These are phyloP conservation scores for Puccinellia tenuiflora DNA, from an alignment of 176 grass and related monocot species.

Conservation along the genomic window DNA sequence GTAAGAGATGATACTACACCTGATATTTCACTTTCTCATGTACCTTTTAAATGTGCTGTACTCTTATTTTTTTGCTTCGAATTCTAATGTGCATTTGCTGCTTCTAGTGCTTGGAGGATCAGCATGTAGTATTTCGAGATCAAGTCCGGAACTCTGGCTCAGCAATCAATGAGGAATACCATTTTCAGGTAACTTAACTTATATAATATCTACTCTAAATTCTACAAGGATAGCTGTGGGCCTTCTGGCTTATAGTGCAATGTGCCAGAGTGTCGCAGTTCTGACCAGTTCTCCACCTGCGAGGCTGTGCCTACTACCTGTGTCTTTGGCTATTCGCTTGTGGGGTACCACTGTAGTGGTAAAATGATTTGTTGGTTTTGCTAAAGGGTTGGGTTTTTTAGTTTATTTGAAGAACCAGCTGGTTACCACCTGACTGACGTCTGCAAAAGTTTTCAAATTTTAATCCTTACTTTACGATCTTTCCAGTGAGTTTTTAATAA, in stretches of 20 bases:
- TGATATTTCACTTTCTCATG: constrained; percentile 30
- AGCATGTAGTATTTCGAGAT: constrained; percentile 50
- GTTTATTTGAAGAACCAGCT: background rate
- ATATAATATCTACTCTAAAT: background rate
- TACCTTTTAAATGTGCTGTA: background rate
- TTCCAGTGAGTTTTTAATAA: background rate
- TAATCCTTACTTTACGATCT: constrained; percentile 1
- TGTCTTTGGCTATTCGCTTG: constrained; percentile 1
- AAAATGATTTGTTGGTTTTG: background rate
- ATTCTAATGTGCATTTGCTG: constrained; percentile 15
- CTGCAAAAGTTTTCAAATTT: background rate
- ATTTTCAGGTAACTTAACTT: constrained; percentile 49
- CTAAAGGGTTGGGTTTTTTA: background rate
- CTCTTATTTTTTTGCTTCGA: background rate
- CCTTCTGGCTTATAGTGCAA: constrained; percentile 22
- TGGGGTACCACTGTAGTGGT: background rate
- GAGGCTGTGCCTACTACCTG: background rate
- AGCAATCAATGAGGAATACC: constrained; percentile 42
- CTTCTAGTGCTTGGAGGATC: constrained; percentile 61
- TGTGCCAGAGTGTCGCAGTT: background rate
- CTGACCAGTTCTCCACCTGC: background rate
- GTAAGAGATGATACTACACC: constrained; percentile 37
- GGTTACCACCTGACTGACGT: background rate
- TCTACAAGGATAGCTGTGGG: background rate
- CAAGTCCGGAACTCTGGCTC: constrained; percentile 32